Conservation (phyloP, 768 basidiomycete species). For the Leucogyrophana mollusca region DNA sequence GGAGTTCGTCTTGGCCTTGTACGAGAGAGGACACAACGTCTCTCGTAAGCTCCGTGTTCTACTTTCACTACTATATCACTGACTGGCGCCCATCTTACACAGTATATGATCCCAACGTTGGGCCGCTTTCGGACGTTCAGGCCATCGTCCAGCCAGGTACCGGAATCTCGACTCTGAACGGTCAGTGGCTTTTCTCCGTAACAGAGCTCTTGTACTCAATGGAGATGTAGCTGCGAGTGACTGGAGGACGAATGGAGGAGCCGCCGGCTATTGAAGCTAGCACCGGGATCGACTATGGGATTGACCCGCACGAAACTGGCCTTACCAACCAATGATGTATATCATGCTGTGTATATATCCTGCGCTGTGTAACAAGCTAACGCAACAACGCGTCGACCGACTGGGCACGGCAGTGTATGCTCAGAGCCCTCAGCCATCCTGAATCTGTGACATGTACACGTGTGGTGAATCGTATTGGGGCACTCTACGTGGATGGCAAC, state of each 20-base stretch:
- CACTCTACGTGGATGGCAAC: too few relatives aligned
- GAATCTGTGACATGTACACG: too few relatives aligned
- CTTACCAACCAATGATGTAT: too few relatives aligned
- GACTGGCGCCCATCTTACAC: not conserved
- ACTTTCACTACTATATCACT: too few relatives aligned
- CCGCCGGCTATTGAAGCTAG: conserved; percentile 73
- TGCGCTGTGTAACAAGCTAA: too few relatives aligned
- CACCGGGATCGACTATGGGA: too few relatives aligned
- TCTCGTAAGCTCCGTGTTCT: conserved; percentile 28
- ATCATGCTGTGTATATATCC: too few relatives aligned
- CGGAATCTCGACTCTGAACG: conserved; percentile 42
- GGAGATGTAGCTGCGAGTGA: conserved; percentile 64
- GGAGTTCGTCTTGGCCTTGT: conserved; percentile 36
- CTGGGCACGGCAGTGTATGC: too few relatives aligned
- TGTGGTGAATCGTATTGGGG: too few relatives aligned
- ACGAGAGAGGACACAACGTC: conserved; percentile 46
- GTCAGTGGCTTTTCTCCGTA: conserved; percentile 34
- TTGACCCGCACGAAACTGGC: too few relatives aligned
- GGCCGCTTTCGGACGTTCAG: conserved; percentile 60
- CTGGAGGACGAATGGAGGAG: conserved; percentile 81
- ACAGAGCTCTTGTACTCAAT: not conserved
- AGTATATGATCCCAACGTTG: conserved; percentile 34
- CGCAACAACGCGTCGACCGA: too few relatives aligned
- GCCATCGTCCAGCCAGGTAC: conserved; percentile 69
- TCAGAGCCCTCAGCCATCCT: too few relatives aligned